Percentiles rank a stretch among this genome's conserved stretches.
phyloP scores from a whole-genome alignment of 352 stramenopile genomes.

The Globisporangium recalcitrans region DNA sequence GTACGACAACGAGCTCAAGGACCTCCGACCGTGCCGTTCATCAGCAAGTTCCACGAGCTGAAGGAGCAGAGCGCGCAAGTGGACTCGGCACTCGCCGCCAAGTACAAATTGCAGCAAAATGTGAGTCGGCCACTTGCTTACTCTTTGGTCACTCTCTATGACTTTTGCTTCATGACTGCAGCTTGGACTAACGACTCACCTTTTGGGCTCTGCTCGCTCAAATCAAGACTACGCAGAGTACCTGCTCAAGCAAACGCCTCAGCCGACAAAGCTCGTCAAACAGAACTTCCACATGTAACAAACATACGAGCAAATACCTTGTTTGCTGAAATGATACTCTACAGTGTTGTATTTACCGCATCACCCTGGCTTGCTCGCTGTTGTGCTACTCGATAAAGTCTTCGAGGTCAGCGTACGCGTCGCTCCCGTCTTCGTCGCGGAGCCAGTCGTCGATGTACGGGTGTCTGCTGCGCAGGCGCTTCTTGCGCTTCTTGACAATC shows the following conservation, averaged over 20 bases:
- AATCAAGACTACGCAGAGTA: slow-evolving; percentile 44
- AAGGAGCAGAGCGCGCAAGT: slow-evolving; percentile 27
- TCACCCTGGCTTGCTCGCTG: background rate
- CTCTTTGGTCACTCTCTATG: too few relatives aligned
- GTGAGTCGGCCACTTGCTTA: too few relatives aligned
- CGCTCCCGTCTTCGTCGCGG: slow-evolving; percentile 59
- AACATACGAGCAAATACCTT: background rate
- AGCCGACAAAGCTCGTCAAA: slow-evolving; percentile 28
- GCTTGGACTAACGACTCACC: background rate
- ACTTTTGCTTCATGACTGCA: too few relatives aligned
- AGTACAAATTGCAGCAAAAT: slow-evolving; percentile 49
- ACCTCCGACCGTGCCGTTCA: slow-evolving; percentile 28
- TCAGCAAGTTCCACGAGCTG: slow-evolving; percentile 27
- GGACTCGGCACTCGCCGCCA: slow-evolving; percentile 24
- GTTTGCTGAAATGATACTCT: background rate
- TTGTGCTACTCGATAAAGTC: slow-evolving; percentile 62
- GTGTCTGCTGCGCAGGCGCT: slow-evolving; percentile 57
- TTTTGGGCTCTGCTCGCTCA: background rate
- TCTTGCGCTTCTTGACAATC: slow-evolving; percentile 47
- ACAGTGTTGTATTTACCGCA: background rate
- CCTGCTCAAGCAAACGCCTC: slow-evolving; percentile 27
- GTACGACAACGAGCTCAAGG: slow-evolving; percentile 75
- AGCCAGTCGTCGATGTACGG: slow-evolving; percentile 74
- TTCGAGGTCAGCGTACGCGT: slow-evolving; percentile 68
- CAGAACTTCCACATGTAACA: slow-evolving; percentile 34